Conservation (phyloP, 345 rosid genomes). For the Toxicodendron radicans region DNA sequence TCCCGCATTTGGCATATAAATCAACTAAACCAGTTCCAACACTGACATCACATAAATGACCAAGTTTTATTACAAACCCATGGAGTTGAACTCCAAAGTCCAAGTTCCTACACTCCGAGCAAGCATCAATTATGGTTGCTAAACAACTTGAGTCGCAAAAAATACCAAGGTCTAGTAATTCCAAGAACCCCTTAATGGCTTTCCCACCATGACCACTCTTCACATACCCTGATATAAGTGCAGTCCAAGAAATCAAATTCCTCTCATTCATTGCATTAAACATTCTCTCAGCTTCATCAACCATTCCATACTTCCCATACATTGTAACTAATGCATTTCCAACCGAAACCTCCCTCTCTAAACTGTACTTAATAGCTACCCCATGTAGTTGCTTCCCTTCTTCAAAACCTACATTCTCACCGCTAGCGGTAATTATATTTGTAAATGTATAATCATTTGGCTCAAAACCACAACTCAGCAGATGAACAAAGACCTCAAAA, state of each 20-base stretch:
- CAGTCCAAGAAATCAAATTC: constrained; percentile 49
- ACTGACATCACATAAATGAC: constrained; percentile 13
- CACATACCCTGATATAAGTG: constrained; percentile 42
- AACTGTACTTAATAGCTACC: constrained; percentile 30
- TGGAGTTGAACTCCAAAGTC: constrained; percentile 27
- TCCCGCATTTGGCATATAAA: constrained; percentile 50
- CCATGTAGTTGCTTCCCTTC: constrained; percentile 42
- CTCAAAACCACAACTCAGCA: constrained; percentile 23
- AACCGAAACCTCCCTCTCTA: constrained; percentile 26
- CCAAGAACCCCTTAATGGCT: constrained; percentile 29
- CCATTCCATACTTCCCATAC: constrained; percentile 35
- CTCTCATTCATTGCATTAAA: constrained; percentile 32
- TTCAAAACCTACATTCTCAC: constrained; percentile 24
- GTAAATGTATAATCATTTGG: constrained; percentile 40
- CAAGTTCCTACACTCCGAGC: constrained; percentile 35
- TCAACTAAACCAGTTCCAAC: constrained; percentile 42
- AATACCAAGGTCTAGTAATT: constrained; percentile 19
- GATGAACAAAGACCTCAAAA: constrained; percentile 19
- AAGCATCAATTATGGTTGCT: constrained; percentile 28
- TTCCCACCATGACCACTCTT: constrained; percentile 33
- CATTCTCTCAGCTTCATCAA: constrained; percentile 32
- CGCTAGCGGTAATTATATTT: constrained; percentile 29
- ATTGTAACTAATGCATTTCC: constrained; percentile 37
- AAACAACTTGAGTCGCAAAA: constrained; percentile 25
- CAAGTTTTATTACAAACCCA: constrained; percentile 18